Evolutionary conservation across 306 rosid genomes (phyloP), one percentile per base, ranked within the genome.

Genomic region (Dryas alaskensis): DNA sequence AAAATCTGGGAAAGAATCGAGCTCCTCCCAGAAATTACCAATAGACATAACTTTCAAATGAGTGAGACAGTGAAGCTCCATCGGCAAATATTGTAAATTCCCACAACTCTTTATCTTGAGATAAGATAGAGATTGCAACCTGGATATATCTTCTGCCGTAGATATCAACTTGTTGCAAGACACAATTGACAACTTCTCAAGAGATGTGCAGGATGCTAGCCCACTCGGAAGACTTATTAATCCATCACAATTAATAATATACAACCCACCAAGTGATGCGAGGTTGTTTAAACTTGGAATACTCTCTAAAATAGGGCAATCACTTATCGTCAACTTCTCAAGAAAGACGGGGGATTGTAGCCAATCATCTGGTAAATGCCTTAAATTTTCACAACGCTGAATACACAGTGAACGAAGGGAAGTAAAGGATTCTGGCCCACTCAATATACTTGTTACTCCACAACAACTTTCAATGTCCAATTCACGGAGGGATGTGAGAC

Each of bases 21-120:
- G 49, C 13, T 60, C 65, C 0, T 12, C 7, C 5, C 10, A 13
- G 8, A 60, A 37, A 8, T 0, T 9, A 37, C 65, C 65, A 13
- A 60, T 0, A 1, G 0, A 0, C 50, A 63, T 22, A 22, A 63
- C 0, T 0, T 63, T 4, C 2, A n/a, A n/a, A 40, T 25, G 6
- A 25, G 14, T 63, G 49, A 63, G 25, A 27, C 60, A n/a, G 4
- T 12, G 11, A 13, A 46, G 49, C 49, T 10, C 48, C 3, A 10
- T 45, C 11, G 3, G 49, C 6, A 46, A 46, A 9, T 46, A 10
- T 46, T 46, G 10, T 46, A 46, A 10, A 6, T 46, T 46, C 10
- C 49, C 10, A 46, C 49, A 46, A 7, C 9, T 45, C 48, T 10
- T 6, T 45, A 45, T 45, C 9, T 8, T 8, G 48, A 45, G 48